Conservation (phyloP, 768 basidiomycete genomes). For the Russula sp. region DNA sequence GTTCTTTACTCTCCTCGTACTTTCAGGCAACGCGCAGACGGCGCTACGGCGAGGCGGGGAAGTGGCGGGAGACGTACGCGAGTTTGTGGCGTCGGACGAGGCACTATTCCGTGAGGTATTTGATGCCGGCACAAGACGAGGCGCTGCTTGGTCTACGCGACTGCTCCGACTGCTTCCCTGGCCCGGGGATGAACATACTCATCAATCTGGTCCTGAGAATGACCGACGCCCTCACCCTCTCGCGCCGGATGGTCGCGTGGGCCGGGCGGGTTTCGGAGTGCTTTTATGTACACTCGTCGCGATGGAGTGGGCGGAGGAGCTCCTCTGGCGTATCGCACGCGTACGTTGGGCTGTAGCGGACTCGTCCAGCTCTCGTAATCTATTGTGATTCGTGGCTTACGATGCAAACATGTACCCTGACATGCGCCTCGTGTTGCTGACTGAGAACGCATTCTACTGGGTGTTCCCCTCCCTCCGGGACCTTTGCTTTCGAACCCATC, state of each 20-base stretch:
- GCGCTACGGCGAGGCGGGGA: neutral
- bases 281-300: neutral
- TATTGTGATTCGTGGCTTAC: neutral
- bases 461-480: no score
- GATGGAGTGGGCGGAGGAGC: neutral
- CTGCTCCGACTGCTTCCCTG: neutral
- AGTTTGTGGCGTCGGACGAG: constrained; percentile 1
- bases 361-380: neutral
- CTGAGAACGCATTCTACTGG: no score
- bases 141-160: neutral
- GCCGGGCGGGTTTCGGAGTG: neutral
- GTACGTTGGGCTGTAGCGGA: neutral
- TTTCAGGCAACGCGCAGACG: neutral
- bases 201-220: neutral
- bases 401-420: neutral
- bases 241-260: neutral
- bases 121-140: neutral
- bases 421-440: no score
- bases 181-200: neutral
- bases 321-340: neutral
- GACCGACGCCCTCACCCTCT: neutral
- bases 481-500: no score
- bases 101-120: neutral
- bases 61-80: neutral
- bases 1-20: constrained; percentile 34